Base-by-base conservation (phyloP, 2,329 filamentous ascomycete species). In the Neofusicoccum sp. region DNA sequence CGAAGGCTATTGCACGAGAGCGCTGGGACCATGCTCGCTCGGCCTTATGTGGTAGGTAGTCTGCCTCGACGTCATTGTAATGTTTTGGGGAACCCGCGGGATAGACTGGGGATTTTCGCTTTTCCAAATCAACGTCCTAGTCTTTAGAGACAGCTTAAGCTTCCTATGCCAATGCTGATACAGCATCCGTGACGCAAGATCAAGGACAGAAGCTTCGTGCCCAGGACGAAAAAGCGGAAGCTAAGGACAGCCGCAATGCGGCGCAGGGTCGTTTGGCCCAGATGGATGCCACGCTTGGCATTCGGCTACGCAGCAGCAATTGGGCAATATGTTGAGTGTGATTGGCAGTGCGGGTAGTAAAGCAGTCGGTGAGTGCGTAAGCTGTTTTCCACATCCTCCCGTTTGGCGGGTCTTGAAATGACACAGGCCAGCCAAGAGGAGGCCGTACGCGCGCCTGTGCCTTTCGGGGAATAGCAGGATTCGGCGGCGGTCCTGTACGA, bases 341-440 rank as follows among this genome's bases (percentile, higher is more conserved):
- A 56, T 56, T 56, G 14, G 51, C 33, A 30, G n/a, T 4, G 3
- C 2, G 38, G 4, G 24, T 26, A 28, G 36, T 34, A 43, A 38
- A 36, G n/a, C n/a, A 14, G 38, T 24, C 38, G 51, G 51, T 56
- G 51, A 56, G 51, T 56, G 51, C 51, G 51, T 56, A 56, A 56
- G 51, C 51, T n/a, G 38, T 38, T 56, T 43, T 56, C n/a, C 8
- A 14, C 20, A 43, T 33, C 26, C n/a, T 9, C 38, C 9, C 11
- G 34, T 38, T 26, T 38, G 31, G 47, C 47, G 47, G 24, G 34
- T 24, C 24, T 9, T 6, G 28, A 28, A 6, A 20, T 33, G 12
- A 38, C 51, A 56, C 51, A 26, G 51, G 43, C 51, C 26, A 38
- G 3, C 8, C 8, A 24, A 9, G n/a, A 14, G 51, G 4, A 31